Evolutionary conservation across 2,329 filamentous ascomycete genomes (phyloP), one percentile per base, ranked within the genome.

Genomic region (Neospermospora avenae): DNA sequence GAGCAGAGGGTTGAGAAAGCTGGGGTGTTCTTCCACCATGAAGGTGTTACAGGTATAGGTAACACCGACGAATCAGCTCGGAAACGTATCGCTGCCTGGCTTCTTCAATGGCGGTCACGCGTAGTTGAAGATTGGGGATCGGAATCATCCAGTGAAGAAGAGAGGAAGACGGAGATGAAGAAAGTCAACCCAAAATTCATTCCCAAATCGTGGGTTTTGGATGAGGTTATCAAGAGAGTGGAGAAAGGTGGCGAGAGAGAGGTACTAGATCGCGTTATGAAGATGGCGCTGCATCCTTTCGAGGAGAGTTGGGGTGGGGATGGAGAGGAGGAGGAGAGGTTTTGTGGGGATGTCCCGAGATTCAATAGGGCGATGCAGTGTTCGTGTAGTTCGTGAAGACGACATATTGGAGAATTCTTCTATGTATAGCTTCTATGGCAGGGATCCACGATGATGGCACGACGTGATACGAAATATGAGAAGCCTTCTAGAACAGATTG

Each of bases 171-270:
- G 31, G 84, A 83, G 13, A 98, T 98, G 95, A 91, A 89, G 77
- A 80, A 77, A 25, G 89, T 93, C 22, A 99, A 99, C 71, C 95
- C 95, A 2, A 96, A 90, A 77, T 99, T 99, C 70, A 80, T 97
- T 0, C 91, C 95, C 0, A 84, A 92, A 49, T 87, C 89, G 18
- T 99, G 93, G 93, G 84, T 99, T 55, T 80, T 99, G 20, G 93
- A 98, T 72, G 95, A 99, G 74, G 74, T 99, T 14, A 98, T 99
- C 66, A 84, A 89, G 48, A 84, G 91, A 10, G 93, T 98, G 0
- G 91, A 98, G 74, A 90, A 90, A 72, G 85, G 87, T 55, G 85
- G 86, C 2, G 93, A 99, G 70, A 81, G 90, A 58, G 87, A 92
- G 8, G 86, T 98, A 37, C 74, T 99, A 46, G 79, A 84, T 13